Evolutionary conservation across 1,284 basidiomycete species (phyloP), one percentile per base, ranked within the genome.

Genomic region (Wallemia mellicola): DNA sequence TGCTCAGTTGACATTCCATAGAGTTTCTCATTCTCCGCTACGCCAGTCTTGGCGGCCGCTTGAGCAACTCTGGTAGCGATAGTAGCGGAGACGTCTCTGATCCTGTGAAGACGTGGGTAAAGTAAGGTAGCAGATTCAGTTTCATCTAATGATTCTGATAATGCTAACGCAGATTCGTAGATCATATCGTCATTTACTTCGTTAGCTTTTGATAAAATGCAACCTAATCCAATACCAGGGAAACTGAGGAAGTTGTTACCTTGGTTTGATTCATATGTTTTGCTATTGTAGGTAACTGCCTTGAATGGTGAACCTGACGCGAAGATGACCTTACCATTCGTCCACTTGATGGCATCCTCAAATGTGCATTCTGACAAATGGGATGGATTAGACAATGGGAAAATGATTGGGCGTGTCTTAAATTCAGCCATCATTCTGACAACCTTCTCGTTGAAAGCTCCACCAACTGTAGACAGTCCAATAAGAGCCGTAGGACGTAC

Each of bases 361-460:
- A 88, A 94, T 28, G 73, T 71, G 64, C 70, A 71, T 65, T 82
- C 81, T 67, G 83, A 83, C 55, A 62, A 25, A 28, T 57, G 55
- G 24, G 86, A 82, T 27, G 91, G 91, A 73, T 95, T 96, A 30
- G 85, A 88, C n/a, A 95, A 79, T 58, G 91, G 86, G 77, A 95
- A 94, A 69, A 95, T 80, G 73, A 94, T 91, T 26, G 91, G 89
- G 24, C 81, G 78, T 24, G 78, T 74, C 72, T 92, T 94, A 64
- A 85, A 74, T 58, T 77, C 75, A n/a, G 82, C 79, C 87, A 96
- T 91, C 14, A 77, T 73, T 64, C 79, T 74, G 62, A 95, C 78
- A 60, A 88, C 81, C 14, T 76, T 73, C 61, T 81, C 75, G 62
- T 75, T 78, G 72, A 95, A 95, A 1, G 87, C 83, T 57, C 81